Conservation (phyloP, 495 filamentous ascomycete species). For the Aspergillus nidulans region DNA sequence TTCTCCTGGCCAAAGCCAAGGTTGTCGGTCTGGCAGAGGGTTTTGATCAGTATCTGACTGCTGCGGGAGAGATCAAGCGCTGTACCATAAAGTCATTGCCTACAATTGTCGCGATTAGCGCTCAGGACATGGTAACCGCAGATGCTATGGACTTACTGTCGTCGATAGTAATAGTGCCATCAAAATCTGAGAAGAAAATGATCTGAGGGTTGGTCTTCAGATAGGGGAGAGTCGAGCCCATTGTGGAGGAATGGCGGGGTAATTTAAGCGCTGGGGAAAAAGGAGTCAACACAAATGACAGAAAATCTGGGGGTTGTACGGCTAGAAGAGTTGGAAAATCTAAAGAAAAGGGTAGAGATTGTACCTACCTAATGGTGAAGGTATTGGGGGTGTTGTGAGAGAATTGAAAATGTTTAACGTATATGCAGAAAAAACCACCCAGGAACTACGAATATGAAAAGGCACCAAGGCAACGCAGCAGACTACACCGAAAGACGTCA, state of each 20-base stretch:
- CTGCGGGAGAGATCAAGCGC: neutral
- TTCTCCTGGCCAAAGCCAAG: slow-evolving; percentile 70
- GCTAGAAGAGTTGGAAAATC: too few species aligned
- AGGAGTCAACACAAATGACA: neutral
- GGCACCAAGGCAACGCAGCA: neutral
- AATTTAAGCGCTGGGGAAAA: neutral
- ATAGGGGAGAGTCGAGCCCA: slow-evolving; percentile 41
- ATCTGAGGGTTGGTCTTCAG: slow-evolving; percentile 67
- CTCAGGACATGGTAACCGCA: neutral
- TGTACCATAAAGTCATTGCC: slow-evolving; percentile 83
- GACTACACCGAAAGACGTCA: neutral
- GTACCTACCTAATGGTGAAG: neutral
- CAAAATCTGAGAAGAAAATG: slow-evolving; percentile 98
- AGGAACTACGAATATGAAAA: neutral
- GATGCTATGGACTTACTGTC: slow-evolving; percentile 55
- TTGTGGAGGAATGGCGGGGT: slow-evolving; percentile 16
- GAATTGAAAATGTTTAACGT: neutral
- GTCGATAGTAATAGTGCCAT: slow-evolving; percentile 86
- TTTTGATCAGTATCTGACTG: neutral
- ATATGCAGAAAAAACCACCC: neutral
- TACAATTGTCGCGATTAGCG: slow-evolving; percentile 28
- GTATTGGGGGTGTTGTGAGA: neutral
- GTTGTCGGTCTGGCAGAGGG: slow-evolving; percentile 67
- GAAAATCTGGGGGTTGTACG: too few species aligned
- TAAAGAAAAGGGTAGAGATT: neutral